Evolutionary conservation across 805 yeast genomes (phyloP).

Genomic region (Hermanozyma aechmeae): DNA sequence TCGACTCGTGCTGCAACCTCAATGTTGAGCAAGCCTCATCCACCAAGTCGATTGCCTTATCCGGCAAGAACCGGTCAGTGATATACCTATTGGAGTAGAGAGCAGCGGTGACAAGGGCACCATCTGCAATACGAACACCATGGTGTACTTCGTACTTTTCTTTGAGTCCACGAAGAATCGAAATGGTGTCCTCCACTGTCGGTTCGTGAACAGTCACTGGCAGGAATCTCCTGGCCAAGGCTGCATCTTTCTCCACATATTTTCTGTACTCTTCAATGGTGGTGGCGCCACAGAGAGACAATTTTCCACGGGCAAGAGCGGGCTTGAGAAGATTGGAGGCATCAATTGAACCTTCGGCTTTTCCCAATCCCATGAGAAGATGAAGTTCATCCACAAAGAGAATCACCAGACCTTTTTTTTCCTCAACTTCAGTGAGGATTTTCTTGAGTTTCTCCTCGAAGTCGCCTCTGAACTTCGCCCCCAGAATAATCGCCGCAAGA

Average conservation of each 20-base stretch:
- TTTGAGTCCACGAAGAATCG: conserved; percentile 86
- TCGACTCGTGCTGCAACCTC: conserved; percentile 91
- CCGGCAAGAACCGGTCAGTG: conserved; percentile 86
- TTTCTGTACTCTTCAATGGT: conserved; percentile 88
- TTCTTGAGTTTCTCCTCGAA: conserved; percentile 83
- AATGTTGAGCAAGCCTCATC: conserved; percentile 97
- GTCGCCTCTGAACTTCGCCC: conserved; percentile 94
- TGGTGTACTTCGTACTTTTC: conserved; percentile 95
- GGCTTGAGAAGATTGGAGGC: conserved; percentile 92
- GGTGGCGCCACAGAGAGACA: conserved; percentile 95
- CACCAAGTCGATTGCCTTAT: conserved; percentile 91
- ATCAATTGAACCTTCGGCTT: conserved; percentile 91
- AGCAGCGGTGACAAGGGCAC: conserved; percentile 91
- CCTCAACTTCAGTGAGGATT: conserved; percentile 77
- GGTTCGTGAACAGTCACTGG: conserved; percentile 85
- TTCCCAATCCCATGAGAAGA: conserved; percentile 81
- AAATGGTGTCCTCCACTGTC: conserved; percentile 79
- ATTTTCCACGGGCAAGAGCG: conserved; percentile 82
- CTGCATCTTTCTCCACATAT: conserved; percentile 93
- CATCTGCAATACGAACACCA: conserved; percentile 89
- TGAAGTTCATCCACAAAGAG: conserved; percentile 89
- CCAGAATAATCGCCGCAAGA: conserved; percentile 82
- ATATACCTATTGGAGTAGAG: conserved; percentile 83
- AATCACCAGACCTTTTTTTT: conserved; percentile 64
- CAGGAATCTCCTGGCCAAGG: conserved; percentile 88